A percentile compares a stretch with the other conserved stretches of the same genome.
Evolutionary conservation across 768 basidiomycete genomes (phyloP).

Genomic region (Serendipita indica): DNA sequence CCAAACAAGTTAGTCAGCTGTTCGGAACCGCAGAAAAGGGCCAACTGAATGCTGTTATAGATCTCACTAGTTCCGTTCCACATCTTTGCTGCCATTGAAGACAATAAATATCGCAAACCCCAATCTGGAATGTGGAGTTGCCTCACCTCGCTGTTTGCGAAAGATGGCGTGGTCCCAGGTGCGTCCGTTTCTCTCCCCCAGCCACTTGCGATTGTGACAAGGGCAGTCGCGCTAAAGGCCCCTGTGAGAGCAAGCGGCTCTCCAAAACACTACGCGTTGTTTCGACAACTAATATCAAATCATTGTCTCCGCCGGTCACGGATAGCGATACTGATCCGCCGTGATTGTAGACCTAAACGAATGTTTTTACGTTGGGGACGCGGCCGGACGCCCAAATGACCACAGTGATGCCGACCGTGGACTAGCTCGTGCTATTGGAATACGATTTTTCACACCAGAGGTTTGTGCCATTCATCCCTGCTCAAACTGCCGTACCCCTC

Average conservation of each 20-base stretch:
- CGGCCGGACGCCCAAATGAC: slow-evolving; percentile 66
- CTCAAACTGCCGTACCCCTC: no score
- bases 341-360: slow-evolving; percentile 36
- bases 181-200: slow-evolving; percentile 13
- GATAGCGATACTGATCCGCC: background rate
- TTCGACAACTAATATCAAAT: no score
- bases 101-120: slow-evolving; percentile 71
- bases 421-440: slow-evolving; percentile 61
- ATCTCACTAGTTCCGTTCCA: slow-evolving; percentile 61
- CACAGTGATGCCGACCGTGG: slow-evolving; percentile 74
- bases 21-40: background rate
- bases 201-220: no score
- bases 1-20: slow-evolving; percentile 25
- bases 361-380: slow-evolving; percentile 81
- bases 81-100: slow-evolving; percentile 59
- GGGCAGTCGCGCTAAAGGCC: no score
- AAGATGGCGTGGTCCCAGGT: slow-evolving; percentile 54
- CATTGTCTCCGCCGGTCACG: no score
- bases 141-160: slow-evolving; percentile 44
- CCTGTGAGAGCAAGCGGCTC: no score
- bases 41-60: slow-evolving; percentile 25
- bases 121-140: slow-evolving; percentile 77
- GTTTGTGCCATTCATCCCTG: slow-evolving; percentile 35
- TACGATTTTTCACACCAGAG: slow-evolving; percentile 76
- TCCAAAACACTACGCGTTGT: no score